Base-by-base conservation (phyloP, 2,329 filamentous ascomycete species). In the Cryphonectria naterciae region DNA sequence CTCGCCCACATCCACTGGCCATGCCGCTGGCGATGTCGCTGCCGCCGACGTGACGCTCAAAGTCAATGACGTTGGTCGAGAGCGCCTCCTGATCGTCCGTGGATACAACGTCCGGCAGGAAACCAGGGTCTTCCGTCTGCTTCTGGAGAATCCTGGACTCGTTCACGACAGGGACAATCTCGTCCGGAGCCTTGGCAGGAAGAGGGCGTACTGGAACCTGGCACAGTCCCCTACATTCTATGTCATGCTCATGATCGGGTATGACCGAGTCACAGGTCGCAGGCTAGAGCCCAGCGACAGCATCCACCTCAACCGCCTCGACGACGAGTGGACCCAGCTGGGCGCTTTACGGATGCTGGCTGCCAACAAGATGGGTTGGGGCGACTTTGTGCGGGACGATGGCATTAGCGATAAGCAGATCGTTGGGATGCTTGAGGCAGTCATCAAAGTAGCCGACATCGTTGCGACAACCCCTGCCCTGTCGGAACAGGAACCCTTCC, bases 391-490 rank as follows among this genome's bases (percentile, higher is more conserved):
- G 19, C 60, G 60, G 13, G 60, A 62, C 28, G 60, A 19, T 11
- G 60, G 28, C 28, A 62, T 37, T 7, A 35, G 22, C 60, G 22
- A 35, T 8, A 37, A 41, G 19, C 35, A 37, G 13, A n/a, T 62
- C 60, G 37, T 19, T 3, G 11, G 28, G 28, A 19, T 62, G 22
- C 22, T 62, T 2, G 37, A 62, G 22, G 35, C 28, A 11, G 28
- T 62, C 60, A n/a, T 62, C 22, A 39, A 39, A 35, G 11, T 13
- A 15, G 28, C 60, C 13, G 60, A 62, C 32, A 62, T 62, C 13
- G 60, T 62, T n/a, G 32, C 37, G 22, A 62, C 60, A 22, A 62
- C 60, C 8, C 60, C 60, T 11, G 60, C 60, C 60, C 60, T 62
- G 6, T 35, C 60, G 28, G 46, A 49, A 49, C 46, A 49, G 19